Evolutionary conservation across 495 filamentous ascomycete species (phyloP), one percentile per base, ranked within the genome.

Genomic region (Stereocaulon alpinum): DNA sequence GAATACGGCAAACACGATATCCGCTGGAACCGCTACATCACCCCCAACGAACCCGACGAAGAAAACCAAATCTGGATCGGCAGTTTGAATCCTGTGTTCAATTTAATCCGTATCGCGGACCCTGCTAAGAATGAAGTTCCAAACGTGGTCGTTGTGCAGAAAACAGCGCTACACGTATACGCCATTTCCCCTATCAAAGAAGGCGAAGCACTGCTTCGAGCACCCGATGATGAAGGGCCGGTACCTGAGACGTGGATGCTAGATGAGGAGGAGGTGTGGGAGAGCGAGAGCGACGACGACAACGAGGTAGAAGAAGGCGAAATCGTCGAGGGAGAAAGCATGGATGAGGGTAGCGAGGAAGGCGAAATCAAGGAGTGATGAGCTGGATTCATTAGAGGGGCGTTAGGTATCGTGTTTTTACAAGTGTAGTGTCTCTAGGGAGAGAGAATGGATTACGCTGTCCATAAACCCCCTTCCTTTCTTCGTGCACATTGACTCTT

Each of bases 11-110:
- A 40, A 9, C 17, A n/a, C 17, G 50, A 56, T n/a, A n/a, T 32
- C 0, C 17, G 34, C 48, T 43, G 40, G 48, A 32, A 24, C 24
- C 24, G 34, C 0, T 3, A 43, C 10, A 10, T 17, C 4, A 7
- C 4, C 18, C 30, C 12, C 3, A 22, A 30, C 0, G 7, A 43
- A 0, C 34, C 24, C n/a, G 47, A 56, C 15, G 4, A 57, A 1
- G 20, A 44, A 11, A 24, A 24, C 1, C 24, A 24, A 24, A 17
- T 32, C 22, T 56, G 58, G 59, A 41, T 64, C 55, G 62, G 41
- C 4, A 54, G 40, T 30, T 29, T 64, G 5, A 22, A 58, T 24
- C 30, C 62, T 0, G 2, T 58, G 10, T 27, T 64, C 51, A 58
- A 47, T 14, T 0, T 54, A 14, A 58, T 62, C 24, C 22, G 60